Evolutionary conservation across 2,329 filamentous ascomycete species (phyloP).

Genomic region (Venturia nashicola): DNA sequence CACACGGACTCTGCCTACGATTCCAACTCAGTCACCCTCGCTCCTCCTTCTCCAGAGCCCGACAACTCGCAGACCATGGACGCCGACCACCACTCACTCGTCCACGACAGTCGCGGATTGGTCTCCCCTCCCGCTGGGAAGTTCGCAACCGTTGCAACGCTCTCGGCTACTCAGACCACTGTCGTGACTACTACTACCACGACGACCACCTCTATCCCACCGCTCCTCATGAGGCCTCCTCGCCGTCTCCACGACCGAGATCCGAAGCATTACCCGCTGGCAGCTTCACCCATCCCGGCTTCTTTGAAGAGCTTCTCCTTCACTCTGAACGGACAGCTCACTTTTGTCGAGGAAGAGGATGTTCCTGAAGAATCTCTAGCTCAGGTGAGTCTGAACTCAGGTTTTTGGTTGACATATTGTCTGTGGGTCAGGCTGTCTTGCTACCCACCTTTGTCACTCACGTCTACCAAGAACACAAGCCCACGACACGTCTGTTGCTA

Average conservation of each 20-base stretch:
- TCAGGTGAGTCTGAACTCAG: constrained; percentile 32
- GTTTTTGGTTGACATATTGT: not conserved
- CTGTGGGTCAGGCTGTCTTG: not conserved
- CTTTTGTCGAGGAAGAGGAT: constrained; percentile 52
- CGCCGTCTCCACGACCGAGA: constrained; percentile 62
- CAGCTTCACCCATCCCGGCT: constrained; percentile 67
- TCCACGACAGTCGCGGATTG: not conserved
- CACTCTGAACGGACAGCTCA: constrained; percentile 48
- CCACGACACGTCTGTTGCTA: not conserved
- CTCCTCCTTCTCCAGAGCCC: constrained; percentile 6
- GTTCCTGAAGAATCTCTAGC: constrained; percentile 40
- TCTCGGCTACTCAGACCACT: constrained; percentile 52
- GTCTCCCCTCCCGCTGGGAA: not conserved
- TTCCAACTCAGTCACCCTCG: constrained; percentile 3
- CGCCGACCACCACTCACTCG: not conserved
- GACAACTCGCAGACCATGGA: constrained; percentile 1
- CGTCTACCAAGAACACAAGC: not conserved
- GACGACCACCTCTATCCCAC: constrained; percentile 69
- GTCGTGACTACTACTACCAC: constrained; percentile 85
- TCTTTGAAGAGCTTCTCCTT: constrained; percentile 69
- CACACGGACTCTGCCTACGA: not conserved
- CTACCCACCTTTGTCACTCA: not conserved
- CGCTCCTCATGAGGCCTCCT: constrained; percentile 66
- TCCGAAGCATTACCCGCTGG: constrained; percentile 80
- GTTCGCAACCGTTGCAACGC: constrained; percentile 38